phyloP scores from a whole-genome alignment of 108 stramenopile species.

The Nitzschia inconspicua region DNA sequence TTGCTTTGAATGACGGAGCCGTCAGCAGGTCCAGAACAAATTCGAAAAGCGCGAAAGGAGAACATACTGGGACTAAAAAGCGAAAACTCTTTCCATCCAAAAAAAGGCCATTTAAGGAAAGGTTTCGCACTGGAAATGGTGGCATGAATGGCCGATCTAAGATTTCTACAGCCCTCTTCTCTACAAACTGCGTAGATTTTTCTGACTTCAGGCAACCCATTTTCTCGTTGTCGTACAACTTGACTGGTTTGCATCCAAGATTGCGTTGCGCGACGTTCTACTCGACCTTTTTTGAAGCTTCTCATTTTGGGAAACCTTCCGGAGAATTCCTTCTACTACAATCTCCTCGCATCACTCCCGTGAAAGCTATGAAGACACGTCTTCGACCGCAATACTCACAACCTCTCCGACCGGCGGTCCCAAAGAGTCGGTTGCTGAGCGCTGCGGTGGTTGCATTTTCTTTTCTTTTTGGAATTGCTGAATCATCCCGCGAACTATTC shows the following conservation, averaged over 20 bases:
- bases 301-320: not conserved
- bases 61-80: not conserved
- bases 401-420: not conserved
- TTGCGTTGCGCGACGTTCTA: not conserved
- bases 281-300: not conserved
- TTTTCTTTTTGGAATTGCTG: not conserved
- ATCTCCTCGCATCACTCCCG: not conserved
- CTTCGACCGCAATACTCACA: not conserved
- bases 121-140: not conserved
- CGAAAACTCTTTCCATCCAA: constrained; percentile 13
- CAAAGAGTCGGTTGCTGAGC: not conserved
- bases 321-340: not conserved
- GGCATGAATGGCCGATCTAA: not conserved
- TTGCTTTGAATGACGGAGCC: constrained; percentile 15
- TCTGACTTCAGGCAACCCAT: not conserved
- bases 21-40: too few species aligned
- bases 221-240: not conserved
- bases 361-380: not conserved
- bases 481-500: too few species aligned
- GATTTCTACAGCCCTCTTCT: constrained; percentile 1
- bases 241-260: not conserved
- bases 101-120: not conserved
- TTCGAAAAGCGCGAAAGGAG: not conserved
- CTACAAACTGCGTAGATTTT: not conserved
- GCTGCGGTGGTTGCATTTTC: not conserved